These are phyloP conservation scores for Arctium minus DNA, from an alignment of 129 eudicot species.

Conservation along the genomic window DNA sequence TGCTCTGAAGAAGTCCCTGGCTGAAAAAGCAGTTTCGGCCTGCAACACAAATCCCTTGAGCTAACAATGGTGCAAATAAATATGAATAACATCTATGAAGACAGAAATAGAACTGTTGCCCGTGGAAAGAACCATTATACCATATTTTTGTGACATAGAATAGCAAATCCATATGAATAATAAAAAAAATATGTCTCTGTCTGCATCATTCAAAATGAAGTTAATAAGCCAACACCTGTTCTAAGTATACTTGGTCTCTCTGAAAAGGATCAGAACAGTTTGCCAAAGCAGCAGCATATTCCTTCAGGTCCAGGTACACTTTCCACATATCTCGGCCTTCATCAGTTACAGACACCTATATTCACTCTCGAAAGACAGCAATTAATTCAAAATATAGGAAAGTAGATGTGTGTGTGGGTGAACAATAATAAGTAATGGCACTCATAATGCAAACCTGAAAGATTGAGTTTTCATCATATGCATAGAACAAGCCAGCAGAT, in stretches of 20 bases:
- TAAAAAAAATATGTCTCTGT: not conserved
- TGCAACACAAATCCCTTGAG: conserved; percentile 34
- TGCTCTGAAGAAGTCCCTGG: conserved; percentile 78
- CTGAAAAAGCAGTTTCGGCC: conserved; percentile 93
- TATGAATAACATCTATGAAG: not conserved
- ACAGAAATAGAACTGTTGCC: not conserved
- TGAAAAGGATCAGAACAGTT: conserved; percentile 89
- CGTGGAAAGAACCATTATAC: not conserved
- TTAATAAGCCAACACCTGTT: conserved; percentile 56
- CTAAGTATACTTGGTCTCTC: conserved; percentile 94
- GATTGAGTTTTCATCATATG: conserved; percentile 87
- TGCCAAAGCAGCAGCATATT: conserved; percentile 88
- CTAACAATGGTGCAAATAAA: not conserved
- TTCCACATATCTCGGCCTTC: conserved; percentile 99
- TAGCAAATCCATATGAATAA: not conserved
- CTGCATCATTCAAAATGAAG: conserved; percentile 2
- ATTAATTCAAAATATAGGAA: not conserved
- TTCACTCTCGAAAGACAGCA: conserved; percentile 20
- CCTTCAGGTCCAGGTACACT: conserved; percentile 80
- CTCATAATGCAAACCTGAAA: conserved; percentile 63
- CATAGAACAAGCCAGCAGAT: conserved; percentile 96
- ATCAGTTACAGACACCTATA: conserved; percentile 88
- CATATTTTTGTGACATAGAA: not conserved
- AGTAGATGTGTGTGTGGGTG: not conserved
- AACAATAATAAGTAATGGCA: not conserved